phyloP scores from a whole-genome alignment of 2,329 filamentous ascomycete species.

The Fusarium nodosum region DNA sequence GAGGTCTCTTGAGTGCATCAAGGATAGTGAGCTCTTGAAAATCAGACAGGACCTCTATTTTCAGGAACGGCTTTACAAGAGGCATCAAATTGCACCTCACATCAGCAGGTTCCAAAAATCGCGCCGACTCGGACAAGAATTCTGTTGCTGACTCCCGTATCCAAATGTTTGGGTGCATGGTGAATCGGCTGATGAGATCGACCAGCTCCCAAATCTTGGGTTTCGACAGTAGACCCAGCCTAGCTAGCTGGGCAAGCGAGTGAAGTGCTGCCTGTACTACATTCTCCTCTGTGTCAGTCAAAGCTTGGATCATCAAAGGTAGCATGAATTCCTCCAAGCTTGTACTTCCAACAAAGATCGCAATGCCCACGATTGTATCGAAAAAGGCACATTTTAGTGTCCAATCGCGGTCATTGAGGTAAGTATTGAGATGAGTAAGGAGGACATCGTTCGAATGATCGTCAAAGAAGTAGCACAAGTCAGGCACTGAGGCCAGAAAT shows the following conservation, averaged over 20 bases:
- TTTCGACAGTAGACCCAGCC: constrained; percentile 87
- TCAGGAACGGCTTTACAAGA: constrained; percentile 84
- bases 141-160: constrained; percentile 90
- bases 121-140: constrained; percentile 83
- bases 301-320: constrained; percentile 93
- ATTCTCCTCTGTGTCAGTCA: constrained; percentile 93
- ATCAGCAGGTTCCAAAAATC: constrained; percentile 83
- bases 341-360: constrained; percentile 87
- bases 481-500: constrained; percentile 91
- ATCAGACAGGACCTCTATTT: constrained; percentile 73
- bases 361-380: constrained; percentile 92
- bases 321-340: constrained; percentile 95
- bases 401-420: constrained; percentile 97
- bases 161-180: constrained; percentile 95
- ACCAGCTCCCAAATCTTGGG: constrained; percentile 89
- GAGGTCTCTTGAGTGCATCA: constrained; percentile 84
- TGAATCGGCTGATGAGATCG: constrained; percentile 84
- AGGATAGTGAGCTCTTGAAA: constrained; percentile 82
- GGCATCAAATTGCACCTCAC: constrained; percentile 86
- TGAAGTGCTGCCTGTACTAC: constrained; percentile 92
- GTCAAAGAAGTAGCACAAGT: constrained; percentile 94
- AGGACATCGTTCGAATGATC: constrained; percentile 96
- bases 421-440: constrained; percentile 94
- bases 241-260: constrained; percentile 88
- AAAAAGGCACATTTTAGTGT: constrained; percentile 97